Base-by-base conservation (phyloP, 2,329 filamentous ascomycete species). In the Scopulariopsis brevicaulis region DNA sequence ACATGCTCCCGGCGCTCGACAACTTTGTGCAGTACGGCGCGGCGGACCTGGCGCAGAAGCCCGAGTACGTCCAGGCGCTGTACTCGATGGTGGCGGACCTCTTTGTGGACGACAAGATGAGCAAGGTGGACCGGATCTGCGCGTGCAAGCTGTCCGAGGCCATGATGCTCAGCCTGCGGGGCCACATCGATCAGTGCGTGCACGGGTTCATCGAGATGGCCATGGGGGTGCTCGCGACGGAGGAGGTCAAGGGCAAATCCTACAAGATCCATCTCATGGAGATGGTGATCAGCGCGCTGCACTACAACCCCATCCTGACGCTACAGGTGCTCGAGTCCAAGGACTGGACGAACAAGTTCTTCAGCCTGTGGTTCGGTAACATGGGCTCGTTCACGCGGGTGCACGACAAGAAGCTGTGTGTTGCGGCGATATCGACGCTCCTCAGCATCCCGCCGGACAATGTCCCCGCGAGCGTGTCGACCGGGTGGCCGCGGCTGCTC, bases 391-490 rank as follows among this genome's bases (percentile, higher is more conserved):
- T 99, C 75, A 89, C 84, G 56, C 83, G 94, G 50, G 94, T 99
- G 2, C 94, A 99, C 70, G 94, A 99, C 77, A 99, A 99, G 82
- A 99, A 96, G 78, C 79, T 99, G 28, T 96, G 90, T 62, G 96
- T 99, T 65, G 89, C 92, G 20, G 93, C 92, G 53, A 97, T 99
- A 65, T 87, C 89, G 60, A 82, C 90, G 6, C 82, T 99, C 12
- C 82, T 99, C 56, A 89, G 85, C 53, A 74, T 99, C 59, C 84
- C 82, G 61, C 85, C 86, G 12, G 85, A 89, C 57, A 87, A 95
- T 66, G 88, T 99, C 8, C 94, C 94, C 0, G 77, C 82, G n/a
- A 97, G 92, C 67, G 89, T 99, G 32, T 91, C 95, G 63, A 89
- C 91, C 63, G 94, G 94, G 57, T 99, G 94, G 94, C 93, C 93